These are phyloP conservation scores for Septoria linicola DNA, from an alignment of 2,329 filamentous ascomycete species.

Conservation along the genomic window DNA sequence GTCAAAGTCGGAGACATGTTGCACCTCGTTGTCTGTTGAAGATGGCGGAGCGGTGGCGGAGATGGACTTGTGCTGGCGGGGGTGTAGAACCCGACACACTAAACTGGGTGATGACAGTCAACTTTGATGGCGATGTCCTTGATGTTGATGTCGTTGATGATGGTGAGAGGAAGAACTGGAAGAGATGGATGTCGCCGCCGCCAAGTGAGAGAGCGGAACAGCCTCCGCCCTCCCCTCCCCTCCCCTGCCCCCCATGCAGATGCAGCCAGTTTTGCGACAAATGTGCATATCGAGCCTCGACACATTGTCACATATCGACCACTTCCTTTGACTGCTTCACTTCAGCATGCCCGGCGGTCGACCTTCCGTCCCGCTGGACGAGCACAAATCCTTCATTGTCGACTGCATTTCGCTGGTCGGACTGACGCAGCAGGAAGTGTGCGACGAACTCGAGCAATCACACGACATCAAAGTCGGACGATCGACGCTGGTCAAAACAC, in stretches of 20 bases:
- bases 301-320: not conserved
- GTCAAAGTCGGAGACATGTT: not conserved
- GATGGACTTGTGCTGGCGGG: no score
- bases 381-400: slow-evolving; percentile 13
- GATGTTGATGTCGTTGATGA: not conserved
- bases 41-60: no score
- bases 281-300: no score
- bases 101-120: no score
- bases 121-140: no score
- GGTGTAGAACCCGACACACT: no score
- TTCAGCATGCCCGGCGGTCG: slow-evolving; percentile 9
- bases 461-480: slow-evolving; percentile 14
- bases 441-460: slow-evolving; percentile 6
- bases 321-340: not conserved
- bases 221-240: not conserved
- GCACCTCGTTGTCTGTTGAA: no score
- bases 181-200: not conserved
- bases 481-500: slow-evolving; percentile 8
- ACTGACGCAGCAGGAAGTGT: slow-evolving; percentile 6
- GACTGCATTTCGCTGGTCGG: slow-evolving; percentile 8
- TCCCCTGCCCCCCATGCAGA: not conserved
- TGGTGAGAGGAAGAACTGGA: not conserved
- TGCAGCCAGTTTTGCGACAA: not conserved
- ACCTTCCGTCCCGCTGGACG: slow-evolving; percentile 6
- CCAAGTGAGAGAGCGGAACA: not conserved